A percentile compares a stretch with the other conserved stretches of the same genome.
These are phyloP conservation scores for Diutina siamensis DNA, from an alignment of 1,139 yeast species.

Conservation along the genomic window DNA sequence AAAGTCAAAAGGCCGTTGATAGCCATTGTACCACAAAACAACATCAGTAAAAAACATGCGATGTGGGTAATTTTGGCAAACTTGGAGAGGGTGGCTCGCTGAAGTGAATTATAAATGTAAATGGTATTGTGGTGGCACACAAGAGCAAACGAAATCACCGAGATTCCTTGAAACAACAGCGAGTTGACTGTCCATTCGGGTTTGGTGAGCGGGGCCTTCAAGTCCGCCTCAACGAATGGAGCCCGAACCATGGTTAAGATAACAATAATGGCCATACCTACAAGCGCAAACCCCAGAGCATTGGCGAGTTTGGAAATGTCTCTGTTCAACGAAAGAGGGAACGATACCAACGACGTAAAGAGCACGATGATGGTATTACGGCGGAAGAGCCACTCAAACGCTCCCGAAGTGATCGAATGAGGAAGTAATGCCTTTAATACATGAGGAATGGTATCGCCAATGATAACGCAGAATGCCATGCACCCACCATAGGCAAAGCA, in stretches of 20 bases:
- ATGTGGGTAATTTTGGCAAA: conserved; percentile 73
- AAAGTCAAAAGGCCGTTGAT: conserved; percentile 68
- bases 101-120: conserved; percentile 75
- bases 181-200: conserved; percentile 43
- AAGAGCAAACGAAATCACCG: conserved; percentile 85
- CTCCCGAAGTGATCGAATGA: conserved; percentile 22
- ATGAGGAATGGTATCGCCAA: conserved; percentile 92
- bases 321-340: conserved; percentile 69
- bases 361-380: conserved; percentile 59
- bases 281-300: conserved; percentile 76
- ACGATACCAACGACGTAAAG: conserved; percentile 64
- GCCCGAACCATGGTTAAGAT: conserved; percentile 64
- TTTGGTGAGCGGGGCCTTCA: conserved; percentile 35
- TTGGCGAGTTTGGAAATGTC: conserved; percentile 82
- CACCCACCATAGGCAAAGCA: conserved; percentile 91
- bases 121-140: conserved; percentile 94
- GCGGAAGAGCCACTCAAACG: conserved; percentile 42
- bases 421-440: conserved; percentile 66
- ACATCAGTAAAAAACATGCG: conserved; percentile 71
- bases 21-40: conserved; percentile 73
- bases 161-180: conserved; percentile 75
- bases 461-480: conserved; percentile 87
- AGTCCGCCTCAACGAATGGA: conserved; percentile 40
- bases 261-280: conserved; percentile 76
- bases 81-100: conserved; percentile 61